phyloP scores from a whole-genome alignment of 1,139 yeast genomes.

The Yamadazyma taylorii region DNA sequence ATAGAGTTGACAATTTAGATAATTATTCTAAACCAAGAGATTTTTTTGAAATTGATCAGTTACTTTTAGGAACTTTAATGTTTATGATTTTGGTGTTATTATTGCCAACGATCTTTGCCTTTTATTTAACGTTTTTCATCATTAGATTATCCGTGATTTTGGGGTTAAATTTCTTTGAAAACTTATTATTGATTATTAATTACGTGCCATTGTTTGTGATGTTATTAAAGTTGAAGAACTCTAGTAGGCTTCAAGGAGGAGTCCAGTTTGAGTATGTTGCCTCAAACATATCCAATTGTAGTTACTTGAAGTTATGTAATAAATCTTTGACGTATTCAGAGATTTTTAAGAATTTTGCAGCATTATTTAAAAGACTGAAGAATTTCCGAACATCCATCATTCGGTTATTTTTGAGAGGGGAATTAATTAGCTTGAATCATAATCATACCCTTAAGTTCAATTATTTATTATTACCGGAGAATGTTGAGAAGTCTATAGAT shows the following conservation, averaged over 20 bases:
- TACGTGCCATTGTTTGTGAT: constrained; percentile 87
- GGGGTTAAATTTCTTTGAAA: constrained; percentile 56
- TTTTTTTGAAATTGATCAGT: constrained; percentile 79
- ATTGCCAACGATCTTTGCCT: constrained; percentile 84
- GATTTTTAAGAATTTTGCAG: constrained; percentile 36
- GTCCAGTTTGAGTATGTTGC: constrained; percentile 43
- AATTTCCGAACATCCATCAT: constrained; percentile 30
- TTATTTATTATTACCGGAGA: constrained; percentile 45
- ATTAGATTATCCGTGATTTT: constrained; percentile 54
- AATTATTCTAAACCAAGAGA: constrained; percentile 47
- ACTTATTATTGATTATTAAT: constrained; percentile 64
- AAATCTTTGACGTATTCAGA: constrained; percentile 40
- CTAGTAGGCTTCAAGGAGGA: constrained; percentile 90
- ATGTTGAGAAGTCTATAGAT: constrained; percentile 29
- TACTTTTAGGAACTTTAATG: constrained; percentile 82
- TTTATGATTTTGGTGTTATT: constrained; percentile 79
- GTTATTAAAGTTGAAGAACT: constrained; percentile 75
- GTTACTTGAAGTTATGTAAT: constrained; percentile 34
- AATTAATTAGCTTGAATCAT: constrained; percentile 29
- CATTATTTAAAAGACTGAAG: constrained; percentile 32
- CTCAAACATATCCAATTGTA: constrained; percentile 12
- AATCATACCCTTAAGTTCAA: constrained; percentile 34
- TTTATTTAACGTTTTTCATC: constrained; percentile 72
- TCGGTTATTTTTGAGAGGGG: constrained; percentile 32
- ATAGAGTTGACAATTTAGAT: constrained; percentile 69